Evolutionary conservation across 257 asterid genomes (phyloP).

Genomic region (Eucommia ulmoides): DNA sequence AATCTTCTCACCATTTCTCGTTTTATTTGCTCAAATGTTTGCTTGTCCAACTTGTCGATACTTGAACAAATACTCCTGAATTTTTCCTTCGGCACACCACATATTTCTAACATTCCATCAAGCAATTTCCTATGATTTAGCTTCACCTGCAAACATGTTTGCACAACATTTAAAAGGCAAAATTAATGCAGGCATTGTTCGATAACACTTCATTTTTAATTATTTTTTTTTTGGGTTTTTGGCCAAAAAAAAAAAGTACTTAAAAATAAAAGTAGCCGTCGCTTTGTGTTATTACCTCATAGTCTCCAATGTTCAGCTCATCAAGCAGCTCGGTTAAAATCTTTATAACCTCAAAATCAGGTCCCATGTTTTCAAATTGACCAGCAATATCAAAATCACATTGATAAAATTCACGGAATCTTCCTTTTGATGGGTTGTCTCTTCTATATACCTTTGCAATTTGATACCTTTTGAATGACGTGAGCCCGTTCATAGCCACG

Average conservation of each 20-base stretch:
- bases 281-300: conserved; percentile 49
- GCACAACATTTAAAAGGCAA: too few species aligned
- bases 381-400: conserved; percentile 97
- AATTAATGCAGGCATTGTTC: too few species aligned
- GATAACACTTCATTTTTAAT: too few species aligned
- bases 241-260: too few species aligned
- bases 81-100: conserved; percentile 86
- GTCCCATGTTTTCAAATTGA: conserved; percentile 85
- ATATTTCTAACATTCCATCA: conserved; percentile 87
- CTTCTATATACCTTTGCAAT: conserved; percentile 93
- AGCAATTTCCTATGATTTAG: conserved; percentile 80
- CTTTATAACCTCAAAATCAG: conserved; percentile 84
- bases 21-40: conserved; percentile 76
- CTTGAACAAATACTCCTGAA: conserved; percentile 88
- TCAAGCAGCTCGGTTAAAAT: conserved; percentile 79
- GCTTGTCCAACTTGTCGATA: conserved; percentile 94
- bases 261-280: too few species aligned
- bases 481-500: conserved; percentile 83
- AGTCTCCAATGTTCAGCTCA: conserved; percentile 83
- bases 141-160: conserved; percentile 52
- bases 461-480: conserved; percentile 90
- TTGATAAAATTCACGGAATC: conserved; percentile 95
- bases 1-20: conserved; percentile 70
- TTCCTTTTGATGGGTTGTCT: conserved; percentile 93
- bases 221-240: too few species aligned